These are phyloP conservation scores for Ophiosphaerella narmari DNA, from an alignment of 2,329 filamentous ascomycete genomes.

Conservation along the genomic window DNA sequence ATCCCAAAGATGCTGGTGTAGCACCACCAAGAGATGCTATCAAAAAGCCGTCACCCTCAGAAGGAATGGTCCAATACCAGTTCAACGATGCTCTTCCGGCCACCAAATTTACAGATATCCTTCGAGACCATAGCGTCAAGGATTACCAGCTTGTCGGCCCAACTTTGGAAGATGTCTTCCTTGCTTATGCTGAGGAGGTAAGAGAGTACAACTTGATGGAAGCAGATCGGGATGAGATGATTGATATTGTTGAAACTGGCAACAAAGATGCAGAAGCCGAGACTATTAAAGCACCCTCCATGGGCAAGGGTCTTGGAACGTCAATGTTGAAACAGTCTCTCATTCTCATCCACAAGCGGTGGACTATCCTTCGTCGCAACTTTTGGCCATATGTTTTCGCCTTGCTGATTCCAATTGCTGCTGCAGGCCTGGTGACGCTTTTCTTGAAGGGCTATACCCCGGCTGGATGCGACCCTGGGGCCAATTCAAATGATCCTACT, in stretches of 20 bases:
- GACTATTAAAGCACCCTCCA: constrained; percentile 43
- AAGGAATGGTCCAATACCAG: constrained; percentile 75
- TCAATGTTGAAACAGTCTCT: constrained; percentile 71
- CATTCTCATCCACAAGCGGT: constrained; percentile 78
- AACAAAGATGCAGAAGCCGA: constrained; percentile 32
- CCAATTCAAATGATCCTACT: constrained; percentile 37
- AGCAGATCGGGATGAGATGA: constrained; percentile 27
- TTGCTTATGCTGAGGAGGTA: constrained; percentile 82
- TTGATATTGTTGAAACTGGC: constrained; percentile 14
- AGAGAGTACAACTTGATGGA: constrained; percentile 55
- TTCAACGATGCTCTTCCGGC: constrained; percentile 72
- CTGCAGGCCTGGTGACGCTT: constrained; percentile 77
- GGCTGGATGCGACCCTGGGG: constrained; percentile 53
- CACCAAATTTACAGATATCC: constrained; percentile 68
- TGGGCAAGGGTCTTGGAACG: constrained; percentile 71
- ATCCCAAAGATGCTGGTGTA: constrained; percentile 48
- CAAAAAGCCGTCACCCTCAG: constrained; percentile 50
- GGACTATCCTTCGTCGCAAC: constrained; percentile 77
- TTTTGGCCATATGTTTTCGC: constrained; percentile 76
- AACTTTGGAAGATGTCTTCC: constrained; percentile 90
- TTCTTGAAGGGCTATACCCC: constrained; percentile 66
- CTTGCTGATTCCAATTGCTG: constrained; percentile 76
- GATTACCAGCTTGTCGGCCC: constrained; percentile 88
- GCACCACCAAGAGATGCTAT: constrained; percentile 51
- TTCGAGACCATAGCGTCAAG: constrained; percentile 69